Base-by-base conservation (phyloP, 2,329 filamentous ascomycete species). In the Lachnellula cervina region DNA sequence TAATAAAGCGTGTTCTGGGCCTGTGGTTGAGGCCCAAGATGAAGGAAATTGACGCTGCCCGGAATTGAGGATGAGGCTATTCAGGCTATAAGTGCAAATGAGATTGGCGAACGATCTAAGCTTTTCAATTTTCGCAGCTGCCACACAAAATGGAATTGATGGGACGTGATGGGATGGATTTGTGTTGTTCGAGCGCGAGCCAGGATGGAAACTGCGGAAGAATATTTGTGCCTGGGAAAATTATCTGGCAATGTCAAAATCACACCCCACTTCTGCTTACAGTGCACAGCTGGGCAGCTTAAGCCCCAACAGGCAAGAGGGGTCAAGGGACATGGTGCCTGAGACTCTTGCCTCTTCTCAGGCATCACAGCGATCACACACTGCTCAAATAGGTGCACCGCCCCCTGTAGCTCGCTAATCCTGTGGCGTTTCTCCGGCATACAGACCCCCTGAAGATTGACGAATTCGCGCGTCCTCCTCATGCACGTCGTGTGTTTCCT, bases 51-150 rank as follows among this genome's bases (percentile, higher is more conserved):
- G 42, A 17, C 42, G 42, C 17, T 44, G 40, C 5, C 21, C 21
- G 37, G 23, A 38, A 34, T 51, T 25, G 9, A 44, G 21, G 11
- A 51, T 43, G 49, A 51, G 28, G 49, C 38, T 28, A 51, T 51
- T 57, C 51, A 56, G 54, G 40, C 54, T 53, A 50, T 51, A 52
- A 52, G 17, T 17, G 4, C 21, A 40, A 46, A 37, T 34, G 50
- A 57, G 55, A 57, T 57, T 57, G 43, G 51, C 55, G 55, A 57
- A 50, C 54, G 38, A 46, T 50, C 49, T 51, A 19, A 50, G 34
- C 25, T 50, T 50, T 46, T n/a, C 21, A 17, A 43, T 16, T 28
- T 35, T 25, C 51, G 28, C 8, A 16, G 37, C 37, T 17, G 37
- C 37, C 37, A 11, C 37, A 40, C 14, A 17, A 16, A 17, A 40